phyloP scores from a whole-genome alignment of 1,284 basidiomycete species.

The Apiotrichum sp. region DNA sequence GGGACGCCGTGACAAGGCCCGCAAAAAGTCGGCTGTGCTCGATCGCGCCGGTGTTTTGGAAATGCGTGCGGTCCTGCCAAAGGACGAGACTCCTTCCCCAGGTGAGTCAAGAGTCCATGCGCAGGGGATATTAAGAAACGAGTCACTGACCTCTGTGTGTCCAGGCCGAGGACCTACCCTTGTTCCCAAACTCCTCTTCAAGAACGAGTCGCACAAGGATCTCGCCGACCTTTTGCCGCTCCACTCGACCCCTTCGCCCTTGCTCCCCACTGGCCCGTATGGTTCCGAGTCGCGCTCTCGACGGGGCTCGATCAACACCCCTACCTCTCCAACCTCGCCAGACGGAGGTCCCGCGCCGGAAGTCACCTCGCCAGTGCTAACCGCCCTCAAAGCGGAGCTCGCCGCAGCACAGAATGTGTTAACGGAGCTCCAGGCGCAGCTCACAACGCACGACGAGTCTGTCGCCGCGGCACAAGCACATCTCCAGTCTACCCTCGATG shows the following conservation, averaged over 20 bases:
- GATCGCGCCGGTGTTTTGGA: constrained; percentile 39
- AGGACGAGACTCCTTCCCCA: constrained; percentile 28
- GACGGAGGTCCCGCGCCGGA: constrained; percentile 21
- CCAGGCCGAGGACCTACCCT: constrained; percentile 8
- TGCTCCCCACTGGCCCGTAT: constrained; percentile 19
- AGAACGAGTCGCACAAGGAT: constrained; percentile 19
- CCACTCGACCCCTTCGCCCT: constrained; percentile 21
- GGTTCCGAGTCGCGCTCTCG: constrained; percentile 26
- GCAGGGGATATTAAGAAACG: not conserved
- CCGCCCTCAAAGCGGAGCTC: constrained; percentile 72
- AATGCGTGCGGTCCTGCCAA: constrained; percentile 31
- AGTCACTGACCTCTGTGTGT: not conserved
- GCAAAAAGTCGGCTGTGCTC: constrained; percentile 26
- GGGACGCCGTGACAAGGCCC: constrained; percentile 30
- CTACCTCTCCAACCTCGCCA: constrained; percentile 25
- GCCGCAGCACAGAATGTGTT: constrained; percentile 60
- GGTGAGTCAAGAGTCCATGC: constrained; percentile 2
- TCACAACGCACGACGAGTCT: constrained; percentile 60
- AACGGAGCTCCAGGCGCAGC: constrained; percentile 67
- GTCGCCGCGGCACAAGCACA: constrained; percentile 59
- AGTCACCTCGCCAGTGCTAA: constrained; percentile 57
- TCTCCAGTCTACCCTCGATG: constrained; percentile 67
- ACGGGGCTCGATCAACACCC: constrained; percentile 28
- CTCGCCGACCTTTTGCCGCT: constrained; percentile 38
- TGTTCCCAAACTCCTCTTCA: constrained; percentile 18